Base-by-base conservation (phyloP, 495 filamentous ascomycete genomes). In the Rhypophila decipiens region DNA sequence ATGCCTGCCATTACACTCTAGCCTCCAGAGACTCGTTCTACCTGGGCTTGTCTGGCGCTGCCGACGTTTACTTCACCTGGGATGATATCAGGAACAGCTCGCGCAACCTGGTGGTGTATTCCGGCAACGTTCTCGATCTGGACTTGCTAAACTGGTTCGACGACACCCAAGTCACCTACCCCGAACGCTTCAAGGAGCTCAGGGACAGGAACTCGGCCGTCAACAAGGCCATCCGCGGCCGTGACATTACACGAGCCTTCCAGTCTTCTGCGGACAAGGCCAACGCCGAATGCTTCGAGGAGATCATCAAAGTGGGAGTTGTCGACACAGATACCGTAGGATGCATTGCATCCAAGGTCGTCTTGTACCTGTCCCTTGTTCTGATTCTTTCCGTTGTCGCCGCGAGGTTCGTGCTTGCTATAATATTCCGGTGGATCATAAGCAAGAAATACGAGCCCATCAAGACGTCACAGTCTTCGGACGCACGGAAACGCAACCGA, bases 281-380 rank as follows among this genome's bases (percentile, higher is more conserved):
- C 47, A 70, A 91, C 17, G 91, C 86, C 2, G 77, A 86, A 58
- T 99, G 94, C 63, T 73, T 97, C 47, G 75, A 86, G 27, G 82
- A 99, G 62, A 95, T 95, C 48, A 87, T 95, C 73, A 90, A 89
- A 57, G 94, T 99, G 21, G 94, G 94, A 12, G 87, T 86, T 12
- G 86, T 99, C 47, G 94, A 97, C 61, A 96, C 93, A 0, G 89
- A 90, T 53, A 96, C 89, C 3, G 87, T 99, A 8, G 94, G 94
- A 11, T 99, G 94, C 66, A 97, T 99, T 55, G 94, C 94, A 1
- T 94, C 90, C 42, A 85, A 95, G 64, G 91, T 99, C 13, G 94
- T 99, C 8, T 85, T 99, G 24, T 99, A 97, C 55, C 80, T 96
- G 29, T 93, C 91, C 4, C 72, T 99, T 50, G 83, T 86, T 42